Percentiles rank a stretch among this genome's conserved stretches.
These are phyloP conservation scores for Magnolia kwangsiensis DNA, from an alignment of 164 flowering plant genomes.

Conservation along the genomic window DNA sequence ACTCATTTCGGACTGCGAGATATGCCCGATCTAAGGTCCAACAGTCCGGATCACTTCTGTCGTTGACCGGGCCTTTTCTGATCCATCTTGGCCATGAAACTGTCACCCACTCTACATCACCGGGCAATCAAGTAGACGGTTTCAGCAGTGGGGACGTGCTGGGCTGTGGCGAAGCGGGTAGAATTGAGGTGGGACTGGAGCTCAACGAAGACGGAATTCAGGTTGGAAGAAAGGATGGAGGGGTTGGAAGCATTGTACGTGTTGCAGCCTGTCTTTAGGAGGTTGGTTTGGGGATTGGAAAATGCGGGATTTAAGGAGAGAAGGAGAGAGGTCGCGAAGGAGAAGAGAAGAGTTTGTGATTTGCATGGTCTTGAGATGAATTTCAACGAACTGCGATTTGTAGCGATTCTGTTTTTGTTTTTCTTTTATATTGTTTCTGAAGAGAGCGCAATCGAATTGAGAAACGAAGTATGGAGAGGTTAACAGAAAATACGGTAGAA, in stretches of 20 bases:
- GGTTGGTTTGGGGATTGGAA: slow-evolving; percentile 16
- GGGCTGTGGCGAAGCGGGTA: slow-evolving; percentile 33
- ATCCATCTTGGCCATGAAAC: too few relatives aligned
- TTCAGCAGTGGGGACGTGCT: slow-evolving; percentile 20
- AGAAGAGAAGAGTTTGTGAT: background rate
- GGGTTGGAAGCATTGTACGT: slow-evolving; percentile 14
- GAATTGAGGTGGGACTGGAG: slow-evolving; percentile 1
- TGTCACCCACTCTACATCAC: too few relatives aligned
- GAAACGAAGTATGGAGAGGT: too few relatives aligned
- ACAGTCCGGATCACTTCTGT: too few relatives aligned
- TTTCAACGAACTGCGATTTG: too few relatives aligned
- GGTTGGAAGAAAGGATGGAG: slow-evolving; percentile 5
- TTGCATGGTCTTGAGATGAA: background rate
- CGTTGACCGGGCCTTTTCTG: too few relatives aligned
- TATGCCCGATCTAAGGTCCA: too few relatives aligned
- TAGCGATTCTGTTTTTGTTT: too few relatives aligned
- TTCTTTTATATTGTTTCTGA: too few relatives aligned
- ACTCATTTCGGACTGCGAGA: too few relatives aligned
- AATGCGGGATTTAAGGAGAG: background rate
- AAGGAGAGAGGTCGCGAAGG: background rate
- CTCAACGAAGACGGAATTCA: slow-evolving; percentile 6
- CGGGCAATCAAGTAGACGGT: slow-evolving; percentile 41
- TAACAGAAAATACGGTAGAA: too few relatives aligned
- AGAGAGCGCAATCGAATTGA: too few relatives aligned
- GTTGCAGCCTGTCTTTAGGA: slow-evolving; percentile 17